Evolutionary conservation across 371 early-diverging fungal genomes (phyloP).

Genomic region (Mucor plumbeus): DNA sequence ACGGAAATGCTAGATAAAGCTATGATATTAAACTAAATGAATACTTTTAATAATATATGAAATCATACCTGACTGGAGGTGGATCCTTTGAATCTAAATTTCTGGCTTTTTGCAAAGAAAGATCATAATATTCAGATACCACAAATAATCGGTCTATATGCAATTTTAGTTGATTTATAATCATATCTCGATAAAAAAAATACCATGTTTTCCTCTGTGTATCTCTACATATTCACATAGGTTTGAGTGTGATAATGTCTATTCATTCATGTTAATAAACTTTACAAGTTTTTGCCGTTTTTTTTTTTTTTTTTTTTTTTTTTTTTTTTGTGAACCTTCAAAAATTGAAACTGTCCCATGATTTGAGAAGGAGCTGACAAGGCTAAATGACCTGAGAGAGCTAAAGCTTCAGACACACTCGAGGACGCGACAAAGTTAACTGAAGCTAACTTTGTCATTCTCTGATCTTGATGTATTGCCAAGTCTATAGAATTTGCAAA

Average conservation of each 20-base stretch:
- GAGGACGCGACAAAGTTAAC: conserved; percentile 53
- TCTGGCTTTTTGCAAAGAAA: conserved; percentile 41
- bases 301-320: no score
- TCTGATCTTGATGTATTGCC: conserved; percentile 22
- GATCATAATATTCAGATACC: conserved; percentile 60
- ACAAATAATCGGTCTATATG: conserved; percentile 62
- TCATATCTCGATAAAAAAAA: neutral
- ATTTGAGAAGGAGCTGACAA: conserved; percentile 63
- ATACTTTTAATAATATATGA: neutral
- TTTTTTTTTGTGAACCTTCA: conserved; percentile 45
- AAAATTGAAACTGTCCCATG: conserved; percentile 60
- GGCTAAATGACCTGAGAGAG: conserved; percentile 54
- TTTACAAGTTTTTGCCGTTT: neutral
- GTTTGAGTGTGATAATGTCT: conserved; percentile 62
- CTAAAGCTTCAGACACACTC: conserved; percentile 43
- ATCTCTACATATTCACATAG: conserved; percentile 66
- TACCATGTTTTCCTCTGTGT: conserved; percentile 67
- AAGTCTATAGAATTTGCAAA: conserved; percentile 46
- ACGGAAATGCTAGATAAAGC: conserved; percentile 10
- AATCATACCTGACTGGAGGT: conserved; percentile 26
- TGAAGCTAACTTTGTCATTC: conserved; percentile 43
- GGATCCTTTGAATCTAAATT: conserved; percentile 25
- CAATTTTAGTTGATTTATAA: neutral
- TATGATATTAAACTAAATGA: neutral
- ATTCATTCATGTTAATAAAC: neutral